phyloP scores from a whole-genome alignment of 169 alveolate species.

The Fabrea salina region DNA sequence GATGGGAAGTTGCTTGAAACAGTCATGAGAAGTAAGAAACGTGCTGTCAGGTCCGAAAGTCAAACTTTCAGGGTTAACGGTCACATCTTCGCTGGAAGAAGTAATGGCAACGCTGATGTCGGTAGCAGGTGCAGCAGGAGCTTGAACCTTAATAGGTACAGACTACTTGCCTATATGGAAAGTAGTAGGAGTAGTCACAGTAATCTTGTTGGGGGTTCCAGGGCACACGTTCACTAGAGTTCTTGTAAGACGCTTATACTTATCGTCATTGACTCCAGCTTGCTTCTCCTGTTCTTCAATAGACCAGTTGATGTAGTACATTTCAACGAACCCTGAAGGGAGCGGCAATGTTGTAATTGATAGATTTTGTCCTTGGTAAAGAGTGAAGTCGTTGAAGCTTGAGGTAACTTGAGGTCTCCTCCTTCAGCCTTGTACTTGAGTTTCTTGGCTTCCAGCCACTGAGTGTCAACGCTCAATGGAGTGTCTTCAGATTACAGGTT shows the following conservation, averaged over 20 bases:
- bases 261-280: not conserved
- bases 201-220: not conserved
- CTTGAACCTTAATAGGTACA: not conserved
- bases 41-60: not conserved
- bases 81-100: not conserved
- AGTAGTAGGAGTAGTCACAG: not conserved
- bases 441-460: too few species aligned
- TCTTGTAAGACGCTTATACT: not conserved
- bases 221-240: not conserved
- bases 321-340: not conserved
- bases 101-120: not conserved
- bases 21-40: not conserved
- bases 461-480: too few species aligned
- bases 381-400: not conserved
- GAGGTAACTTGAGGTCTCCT: not conserved
- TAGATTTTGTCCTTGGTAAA: not conserved
- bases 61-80: not conserved
- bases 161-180: not conserved
- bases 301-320: not conserved
- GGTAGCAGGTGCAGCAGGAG: not conserved
- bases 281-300: not conserved
- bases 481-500: too few species aligned
- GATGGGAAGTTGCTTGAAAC: not conserved
- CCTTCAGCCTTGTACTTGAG: too few species aligned
- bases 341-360: conserved; percentile 1